Base-by-base conservation (phyloP, 768 basidiomycete species). In the Holtermannia corniformis region DNA sequence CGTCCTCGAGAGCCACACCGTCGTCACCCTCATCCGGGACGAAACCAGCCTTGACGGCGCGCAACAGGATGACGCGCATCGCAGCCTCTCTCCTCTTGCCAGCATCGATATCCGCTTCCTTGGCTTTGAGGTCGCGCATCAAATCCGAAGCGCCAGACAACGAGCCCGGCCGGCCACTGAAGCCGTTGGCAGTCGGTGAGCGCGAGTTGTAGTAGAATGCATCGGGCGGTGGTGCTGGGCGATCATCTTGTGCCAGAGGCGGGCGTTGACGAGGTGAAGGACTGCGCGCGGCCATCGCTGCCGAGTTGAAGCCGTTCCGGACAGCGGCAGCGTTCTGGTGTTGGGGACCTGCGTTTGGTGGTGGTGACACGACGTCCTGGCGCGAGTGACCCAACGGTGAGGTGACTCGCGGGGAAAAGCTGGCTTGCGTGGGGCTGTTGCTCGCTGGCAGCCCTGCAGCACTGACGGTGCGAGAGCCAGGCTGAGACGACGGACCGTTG, bases 31-130 rank as follows among this genome's bases (percentile, higher is more conserved):
- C 67, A 46, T 76, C 72, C 3, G 77, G 80, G 16, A 86, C 76
- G 71, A 85, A 96, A 3, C 93, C 93, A 48, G 83, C 76, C 48
- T 82, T 80, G 22, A 80, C 78, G 0, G 93, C 93, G 64, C 83
- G 80, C 3, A 75, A 73, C 44, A 99, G 72, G 1, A 87, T 84
- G 44, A 82, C 82, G 66, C 81, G 83, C 82, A 96, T 83, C 85
- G 93, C 95, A 28, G 75, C 75, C 75, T 89, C 83, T 59, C 86
- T 81, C 65, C 81, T 81, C 78, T 81, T 83, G 59, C 85, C 72
- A 44, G 76, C 76, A 58, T 89, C 87, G 44, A 95, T 67, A 70
- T 93, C 90, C 32, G 77, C 75, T 58, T 92, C 90, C 68, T 85
- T 89, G 28, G 79, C 78, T 71, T 86, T 89, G 55, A 91, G 74